Conservation (phyloP, 345 rosid genomes). For the Populus deltoides region DNA sequence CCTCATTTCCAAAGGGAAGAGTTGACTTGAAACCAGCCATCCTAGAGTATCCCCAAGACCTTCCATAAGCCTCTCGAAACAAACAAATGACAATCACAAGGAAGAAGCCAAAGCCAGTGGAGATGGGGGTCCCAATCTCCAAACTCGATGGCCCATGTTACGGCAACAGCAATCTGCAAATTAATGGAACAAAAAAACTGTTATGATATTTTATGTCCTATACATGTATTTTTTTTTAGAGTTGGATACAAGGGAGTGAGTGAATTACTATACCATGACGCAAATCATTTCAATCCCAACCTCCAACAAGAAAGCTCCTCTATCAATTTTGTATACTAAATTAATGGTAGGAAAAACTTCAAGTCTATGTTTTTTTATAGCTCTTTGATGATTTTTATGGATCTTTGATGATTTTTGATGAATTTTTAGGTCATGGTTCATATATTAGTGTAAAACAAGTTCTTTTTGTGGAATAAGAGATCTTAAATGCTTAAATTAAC, state of each 20-base stretch:
- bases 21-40: constrained; percentile 22
- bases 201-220: too few relatives aligned
- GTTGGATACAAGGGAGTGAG: neutral
- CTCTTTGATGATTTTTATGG: too few relatives aligned
- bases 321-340: constrained; percentile 35
- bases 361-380: too few relatives aligned
- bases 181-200: neutral
- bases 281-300: constrained; percentile 45
- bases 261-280: constrained; percentile 23
- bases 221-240: too few relatives aligned
- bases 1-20: constrained; percentile 13
- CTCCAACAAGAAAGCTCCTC: constrained; percentile 42
- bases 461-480: too few relatives aligned
- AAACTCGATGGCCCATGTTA: constrained; percentile 16
- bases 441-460: too few relatives aligned
- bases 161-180: constrained; percentile 10
- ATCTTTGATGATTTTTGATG: too few relatives aligned
- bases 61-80: constrained; percentile 15
- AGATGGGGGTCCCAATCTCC: constrained; percentile 13
- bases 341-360: neutral
- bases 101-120: constrained; percentile 12
- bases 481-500: too few relatives aligned
- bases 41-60: constrained; percentile 20
- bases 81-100: constrained; percentile 10
- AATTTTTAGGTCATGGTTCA: too few relatives aligned